Conservation (phyloP, 768 basidiomycete genomes). For the Termitomyces sp. region DNA sequence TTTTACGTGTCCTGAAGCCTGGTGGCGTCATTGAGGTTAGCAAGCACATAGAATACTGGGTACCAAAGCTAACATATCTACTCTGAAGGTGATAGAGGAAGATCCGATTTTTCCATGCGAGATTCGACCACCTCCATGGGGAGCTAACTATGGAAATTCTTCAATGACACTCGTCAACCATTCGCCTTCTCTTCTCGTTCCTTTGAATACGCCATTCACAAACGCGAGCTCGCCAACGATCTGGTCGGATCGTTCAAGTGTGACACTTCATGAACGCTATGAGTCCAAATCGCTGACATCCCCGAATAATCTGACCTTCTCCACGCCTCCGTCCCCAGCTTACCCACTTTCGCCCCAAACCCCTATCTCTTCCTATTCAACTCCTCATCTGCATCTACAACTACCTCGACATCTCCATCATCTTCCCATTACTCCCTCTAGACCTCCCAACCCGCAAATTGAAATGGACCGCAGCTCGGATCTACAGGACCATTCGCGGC, state of each 20-base stretch:
- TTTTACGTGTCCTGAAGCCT: conserved; percentile 60
- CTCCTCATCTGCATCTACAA: neutral
- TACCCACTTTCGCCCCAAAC: neutral
- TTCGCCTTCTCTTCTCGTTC: conserved; percentile 17
- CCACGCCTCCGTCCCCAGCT: neutral
- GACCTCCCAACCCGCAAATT: conserved; percentile 14
- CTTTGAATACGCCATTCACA: conserved; percentile 13
- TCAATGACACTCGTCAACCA: conserved; percentile 18
- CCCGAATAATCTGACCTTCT: neutral
- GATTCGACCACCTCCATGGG: conserved; percentile 16
- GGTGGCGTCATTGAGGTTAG: conserved; percentile 63
- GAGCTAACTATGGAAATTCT: conserved; percentile 1
- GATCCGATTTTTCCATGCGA: conserved; percentile 65
- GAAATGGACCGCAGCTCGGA: conserved; percentile 23
- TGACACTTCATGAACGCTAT: conserved; percentile 13
- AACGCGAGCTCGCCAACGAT: conserved; percentile 22
- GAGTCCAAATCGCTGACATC: conserved; percentile 8
- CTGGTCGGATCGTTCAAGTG: conserved; percentile 19
- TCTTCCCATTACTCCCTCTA: neutral
- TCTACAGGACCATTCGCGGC: conserved; percentile 59
- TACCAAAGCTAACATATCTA: neutral
- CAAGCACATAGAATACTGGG: neutral
- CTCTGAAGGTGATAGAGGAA: conserved; percentile 67
- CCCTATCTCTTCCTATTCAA: neutral
- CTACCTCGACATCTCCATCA: neutral